Evolutionary conservation across 2,329 filamentous ascomycete genomes (phyloP).

Genomic region (Colletotrichum acutatum): DNA sequence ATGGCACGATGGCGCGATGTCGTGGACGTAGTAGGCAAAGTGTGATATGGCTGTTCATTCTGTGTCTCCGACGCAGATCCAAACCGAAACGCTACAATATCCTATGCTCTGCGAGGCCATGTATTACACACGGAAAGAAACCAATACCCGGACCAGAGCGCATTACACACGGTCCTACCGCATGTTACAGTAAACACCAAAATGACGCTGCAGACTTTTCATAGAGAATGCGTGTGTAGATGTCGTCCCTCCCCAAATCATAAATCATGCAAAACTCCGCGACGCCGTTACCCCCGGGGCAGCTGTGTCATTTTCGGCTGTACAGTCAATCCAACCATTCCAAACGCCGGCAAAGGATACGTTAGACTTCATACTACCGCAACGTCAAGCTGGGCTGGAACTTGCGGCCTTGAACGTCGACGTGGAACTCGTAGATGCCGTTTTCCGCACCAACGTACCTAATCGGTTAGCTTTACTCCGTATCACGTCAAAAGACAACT

Average conservation of each 20-base stretch:
- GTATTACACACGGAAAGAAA: not conserved
- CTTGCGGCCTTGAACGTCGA: conserved; percentile 73
- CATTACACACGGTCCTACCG: not conserved
- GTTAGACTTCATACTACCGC: conserved; percentile 50
- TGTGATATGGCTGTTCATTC: conserved; percentile 7
- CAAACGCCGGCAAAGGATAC: conserved; percentile 11
- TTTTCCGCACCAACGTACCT: conserved; percentile 75
- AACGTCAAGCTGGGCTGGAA: conserved; percentile 65
- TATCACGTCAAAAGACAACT: conserved; percentile 46
- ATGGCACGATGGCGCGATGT: not conserved
- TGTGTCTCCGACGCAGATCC: conserved; percentile 13
- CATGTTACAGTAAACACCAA: not conserved
- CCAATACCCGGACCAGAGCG: not conserved
- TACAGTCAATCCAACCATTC: not conserved
- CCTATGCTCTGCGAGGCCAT: not conserved
- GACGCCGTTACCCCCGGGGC: conserved; percentile 5
- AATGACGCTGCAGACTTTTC: conserved; percentile 15
- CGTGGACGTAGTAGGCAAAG: not conserved
- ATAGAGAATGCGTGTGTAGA: not conserved
- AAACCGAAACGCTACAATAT: not conserved
- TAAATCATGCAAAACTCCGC: conserved; percentile 4
- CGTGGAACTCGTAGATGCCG: conserved; percentile 79
- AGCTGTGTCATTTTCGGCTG: not conserved
- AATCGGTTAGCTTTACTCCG: conserved; percentile 34
- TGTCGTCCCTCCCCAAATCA: not conserved